Conservation (phyloP, 2,329 filamentous ascomycete genomes). For the Paecilomyces dactylethromorphus region DNA sequence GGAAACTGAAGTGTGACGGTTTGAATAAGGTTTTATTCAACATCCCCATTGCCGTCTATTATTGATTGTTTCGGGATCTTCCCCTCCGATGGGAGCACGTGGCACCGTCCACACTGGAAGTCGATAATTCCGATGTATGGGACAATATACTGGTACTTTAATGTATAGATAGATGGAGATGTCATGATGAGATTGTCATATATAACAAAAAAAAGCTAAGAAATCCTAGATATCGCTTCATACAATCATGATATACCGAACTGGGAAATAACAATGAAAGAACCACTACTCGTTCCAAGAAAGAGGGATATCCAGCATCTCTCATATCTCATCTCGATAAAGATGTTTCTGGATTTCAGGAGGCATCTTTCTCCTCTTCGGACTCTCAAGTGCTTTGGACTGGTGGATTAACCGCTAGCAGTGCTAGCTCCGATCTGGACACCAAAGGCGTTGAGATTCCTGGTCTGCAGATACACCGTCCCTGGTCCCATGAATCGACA, state of each 20-base stretch:
- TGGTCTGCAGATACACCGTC: slow-evolving; percentile 85
- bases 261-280: background rate
- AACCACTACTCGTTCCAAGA: background rate
- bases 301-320: background rate
- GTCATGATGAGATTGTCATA: background rate
- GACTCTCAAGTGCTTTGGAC: background rate
- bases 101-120: no score
- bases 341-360: background rate
- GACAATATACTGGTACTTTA: no score
- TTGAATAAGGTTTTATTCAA: no score
- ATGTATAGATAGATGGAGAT: background rate
- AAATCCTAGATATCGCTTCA: background rate
- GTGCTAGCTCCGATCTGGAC: slow-evolving; percentile 44
- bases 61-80: no score
- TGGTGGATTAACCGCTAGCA: slow-evolving; percentile 12
- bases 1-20: no score
- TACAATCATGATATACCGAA: background rate
- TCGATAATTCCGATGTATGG: no score
- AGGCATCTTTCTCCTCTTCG: background rate
- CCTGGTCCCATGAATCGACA: slow-evolving; percentile 92
- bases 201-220: no score
- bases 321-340: background rate
- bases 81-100: no score
- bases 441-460: slow-evolving; percentile 65
- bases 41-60: no score